Percentiles rank a stretch among this genome's conserved stretches.
Evolutionary conservation across 2,329 filamentous ascomycete genomes (phyloP).

Genomic region (Saccharata proteae): DNA sequence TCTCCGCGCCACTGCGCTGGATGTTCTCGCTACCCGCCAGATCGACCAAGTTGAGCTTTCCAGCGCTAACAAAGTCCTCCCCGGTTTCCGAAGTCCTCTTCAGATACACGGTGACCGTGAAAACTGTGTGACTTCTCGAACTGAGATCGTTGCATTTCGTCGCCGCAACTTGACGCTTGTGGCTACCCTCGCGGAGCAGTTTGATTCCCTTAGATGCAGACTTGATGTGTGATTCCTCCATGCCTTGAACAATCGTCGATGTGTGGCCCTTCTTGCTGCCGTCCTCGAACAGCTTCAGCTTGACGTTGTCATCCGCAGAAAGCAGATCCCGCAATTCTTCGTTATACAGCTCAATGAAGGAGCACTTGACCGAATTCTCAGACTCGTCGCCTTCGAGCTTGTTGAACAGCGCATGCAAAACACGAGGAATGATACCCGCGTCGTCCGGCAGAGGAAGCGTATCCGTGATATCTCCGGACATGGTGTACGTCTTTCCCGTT

Average conservation of each 20-base stretch:
- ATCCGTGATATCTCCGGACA: slow-evolving; percentile 95
- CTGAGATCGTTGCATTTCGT: slow-evolving; percentile 99
- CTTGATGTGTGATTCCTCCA: slow-evolving; percentile 93
- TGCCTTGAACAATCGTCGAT: slow-evolving; percentile 83
- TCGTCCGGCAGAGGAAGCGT: slow-evolving; percentile 81
- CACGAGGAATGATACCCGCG: slow-evolving; percentile 89
- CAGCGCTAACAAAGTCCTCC: slow-evolving; percentile 79
- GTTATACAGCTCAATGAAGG: slow-evolving; percentile 97
- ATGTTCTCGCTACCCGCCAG: slow-evolving; percentile 97
- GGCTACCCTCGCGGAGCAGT: slow-evolving; percentile 75
- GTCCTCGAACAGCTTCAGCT: slow-evolving; percentile 94
- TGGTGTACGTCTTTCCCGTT: slow-evolving; percentile 97
- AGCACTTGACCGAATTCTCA: slow-evolving; percentile 90
- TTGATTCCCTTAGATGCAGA: slow-evolving; percentile 76
- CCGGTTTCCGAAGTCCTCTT: slow-evolving; percentile 72
- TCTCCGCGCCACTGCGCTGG: slow-evolving; percentile 89
- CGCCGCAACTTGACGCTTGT: slow-evolving; percentile 93
- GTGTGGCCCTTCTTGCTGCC: slow-evolving; percentile 72
- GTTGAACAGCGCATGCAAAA: slow-evolving; percentile 73
- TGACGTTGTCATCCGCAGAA: slow-evolving; percentile 65
- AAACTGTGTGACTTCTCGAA: slow-evolving; percentile 92
- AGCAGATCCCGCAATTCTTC: slow-evolving; percentile 89
- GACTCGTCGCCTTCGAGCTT: slow-evolving; percentile 65
- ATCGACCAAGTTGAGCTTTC: slow-evolving; percentile 94
- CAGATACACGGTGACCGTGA: slow-evolving; percentile 86